Conservation (phyloP, 1,284 basidiomycete species). For the Wolfiporia cocos region DNA sequence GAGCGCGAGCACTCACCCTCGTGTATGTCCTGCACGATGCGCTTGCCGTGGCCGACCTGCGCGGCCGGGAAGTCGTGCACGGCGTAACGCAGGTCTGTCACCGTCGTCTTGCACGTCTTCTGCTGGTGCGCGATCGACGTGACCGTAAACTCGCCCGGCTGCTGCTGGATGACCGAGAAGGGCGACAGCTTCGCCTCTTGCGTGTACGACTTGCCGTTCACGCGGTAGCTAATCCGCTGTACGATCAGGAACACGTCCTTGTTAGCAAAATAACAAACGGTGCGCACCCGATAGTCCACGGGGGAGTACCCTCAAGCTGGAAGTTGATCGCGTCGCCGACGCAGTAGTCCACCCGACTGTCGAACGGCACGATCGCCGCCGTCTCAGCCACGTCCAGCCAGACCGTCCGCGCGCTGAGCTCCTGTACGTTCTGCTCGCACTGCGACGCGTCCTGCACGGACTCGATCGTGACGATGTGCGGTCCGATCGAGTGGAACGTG, state of each 20-base stretch:
- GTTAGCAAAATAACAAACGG: neutral
- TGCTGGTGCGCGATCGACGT: constrained; percentile 88
- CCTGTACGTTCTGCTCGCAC: constrained; percentile 69
- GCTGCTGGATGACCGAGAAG: constrained; percentile 80
- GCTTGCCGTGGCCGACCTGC: constrained; percentile 80
- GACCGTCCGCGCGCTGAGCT: constrained; percentile 59
- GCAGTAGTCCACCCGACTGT: constrained; percentile 78
- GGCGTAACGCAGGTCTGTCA: constrained; percentile 70
- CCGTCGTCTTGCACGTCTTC: constrained; percentile 78
- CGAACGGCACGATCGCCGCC: constrained; percentile 85
- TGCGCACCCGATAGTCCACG: constrained; percentile 85
- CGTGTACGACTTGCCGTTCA: constrained; percentile 71
- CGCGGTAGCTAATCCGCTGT: constrained; percentile 57
- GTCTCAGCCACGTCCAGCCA: constrained; percentile 92
- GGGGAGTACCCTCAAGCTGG: constrained; percentile 91
- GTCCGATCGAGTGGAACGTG: constrained; percentile 70
- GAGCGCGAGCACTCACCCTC: no score
- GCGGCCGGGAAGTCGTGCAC: constrained; percentile 87
- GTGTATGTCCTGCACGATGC: constrained; percentile 79
- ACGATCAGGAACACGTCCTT: neutral
- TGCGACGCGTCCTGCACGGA: constrained; percentile 72
- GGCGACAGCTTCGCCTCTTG: constrained; percentile 76
- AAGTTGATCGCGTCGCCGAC: constrained; percentile 90
- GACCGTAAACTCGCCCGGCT: constrained; percentile 77
- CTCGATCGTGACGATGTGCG: constrained; percentile 76